phyloP scores from a whole-genome alignment of 1,284 basidiomycete genomes.

The Heterobasidion irregulare region DNA sequence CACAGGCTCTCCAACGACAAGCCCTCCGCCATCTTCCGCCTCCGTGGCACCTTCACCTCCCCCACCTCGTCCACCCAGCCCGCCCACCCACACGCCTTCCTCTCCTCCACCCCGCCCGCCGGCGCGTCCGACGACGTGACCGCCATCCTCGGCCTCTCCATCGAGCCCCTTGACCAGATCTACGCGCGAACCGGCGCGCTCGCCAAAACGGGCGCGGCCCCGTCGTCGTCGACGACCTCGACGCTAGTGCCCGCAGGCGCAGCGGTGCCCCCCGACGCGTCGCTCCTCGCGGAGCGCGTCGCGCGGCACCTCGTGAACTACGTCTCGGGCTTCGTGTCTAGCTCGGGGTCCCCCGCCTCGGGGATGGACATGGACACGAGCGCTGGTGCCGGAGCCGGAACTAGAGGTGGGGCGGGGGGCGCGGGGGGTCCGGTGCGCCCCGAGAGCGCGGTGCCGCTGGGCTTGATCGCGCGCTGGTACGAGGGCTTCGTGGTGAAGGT shows the following conservation, averaged over 20 bases:
- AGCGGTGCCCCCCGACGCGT: conserved; percentile 23
- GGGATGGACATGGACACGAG: too few species aligned
- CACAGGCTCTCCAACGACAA: conserved; percentile 83
- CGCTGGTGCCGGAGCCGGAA: too few species aligned
- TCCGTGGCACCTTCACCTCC: conserved; percentile 60
- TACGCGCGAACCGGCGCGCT: conserved; percentile 42
- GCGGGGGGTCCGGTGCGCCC: conserved; percentile 31
- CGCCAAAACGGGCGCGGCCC: conserved; percentile 6
- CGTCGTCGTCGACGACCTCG: conserved; percentile 6
- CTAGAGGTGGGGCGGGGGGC: conserved; percentile 6
- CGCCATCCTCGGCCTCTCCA: conserved; percentile 64
- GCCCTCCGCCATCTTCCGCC: conserved; percentile 86
- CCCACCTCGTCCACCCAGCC: conserved; percentile 14
- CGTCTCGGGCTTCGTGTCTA: conserved; percentile 65
- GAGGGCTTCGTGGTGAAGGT: conserved; percentile 73
- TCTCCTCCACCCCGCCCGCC: conserved; percentile 30
- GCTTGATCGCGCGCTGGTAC: conserved; percentile 75
- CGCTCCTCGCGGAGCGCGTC: conserved; percentile 51
- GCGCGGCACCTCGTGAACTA: conserved; percentile 81
- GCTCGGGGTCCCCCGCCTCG: conserved; percentile 20
- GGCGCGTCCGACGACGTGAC: conserved; percentile 35
- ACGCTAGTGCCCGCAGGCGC: conserved; percentile 15
- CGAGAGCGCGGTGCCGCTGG: conserved; percentile 69
- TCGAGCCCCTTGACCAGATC: conserved; percentile 59
- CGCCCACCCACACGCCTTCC: conserved; percentile 43